phyloP scores from a whole-genome alignment of 2,329 filamentous ascomycete genomes.

The Apiospora kogelbergensis region DNA sequence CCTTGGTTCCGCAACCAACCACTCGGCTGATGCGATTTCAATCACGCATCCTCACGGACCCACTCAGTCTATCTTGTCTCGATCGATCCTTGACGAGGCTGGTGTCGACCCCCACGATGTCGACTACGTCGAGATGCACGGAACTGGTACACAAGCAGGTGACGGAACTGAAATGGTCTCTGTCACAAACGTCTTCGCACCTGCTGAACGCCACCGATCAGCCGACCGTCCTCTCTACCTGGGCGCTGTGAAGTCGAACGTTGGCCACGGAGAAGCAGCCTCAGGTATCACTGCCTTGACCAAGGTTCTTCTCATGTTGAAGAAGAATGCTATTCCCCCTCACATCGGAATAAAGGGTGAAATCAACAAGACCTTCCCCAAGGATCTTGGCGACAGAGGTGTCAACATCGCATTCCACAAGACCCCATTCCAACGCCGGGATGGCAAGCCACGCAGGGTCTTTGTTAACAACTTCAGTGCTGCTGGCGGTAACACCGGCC shows the following conservation, averaged over 20 bases:
- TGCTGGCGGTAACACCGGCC: slow-evolving; percentile 69
- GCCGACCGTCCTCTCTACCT: slow-evolving; percentile 56
- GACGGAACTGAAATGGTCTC: slow-evolving; percentile 82
- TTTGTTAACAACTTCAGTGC: slow-evolving; percentile 72
- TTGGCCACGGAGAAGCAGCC: slow-evolving; percentile 63
- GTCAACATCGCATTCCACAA: slow-evolving; percentile 58
- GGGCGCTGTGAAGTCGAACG: slow-evolving; percentile 63
- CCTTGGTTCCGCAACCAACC: slow-evolving; percentile 73
- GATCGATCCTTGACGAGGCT: slow-evolving; percentile 68
- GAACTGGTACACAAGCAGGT: slow-evolving; percentile 82
- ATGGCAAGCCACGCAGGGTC: slow-evolving; percentile 46
- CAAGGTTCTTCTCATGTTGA: slow-evolving; percentile 66
- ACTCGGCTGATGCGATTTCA: slow-evolving; percentile 77
- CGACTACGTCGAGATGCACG: slow-evolving; percentile 87
- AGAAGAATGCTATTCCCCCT: slow-evolving; percentile 62
- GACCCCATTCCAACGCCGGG: slow-evolving; percentile 48
- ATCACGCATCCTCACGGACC: slow-evolving; percentile 82
- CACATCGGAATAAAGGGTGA: slow-evolving; percentile 67
- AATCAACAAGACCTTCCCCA: slow-evolving; percentile 61
- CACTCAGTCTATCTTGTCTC: slow-evolving; percentile 71
- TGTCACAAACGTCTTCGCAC: slow-evolving; percentile 59
- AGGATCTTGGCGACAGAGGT: slow-evolving; percentile 56
- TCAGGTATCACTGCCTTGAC: slow-evolving; percentile 62
- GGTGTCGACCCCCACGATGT: slow-evolving; percentile 76
- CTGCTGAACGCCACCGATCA: slow-evolving; percentile 45